Evolutionary conservation across 352 stramenopile species (phyloP).

Genomic region (Achlya hypogyna): DNA sequence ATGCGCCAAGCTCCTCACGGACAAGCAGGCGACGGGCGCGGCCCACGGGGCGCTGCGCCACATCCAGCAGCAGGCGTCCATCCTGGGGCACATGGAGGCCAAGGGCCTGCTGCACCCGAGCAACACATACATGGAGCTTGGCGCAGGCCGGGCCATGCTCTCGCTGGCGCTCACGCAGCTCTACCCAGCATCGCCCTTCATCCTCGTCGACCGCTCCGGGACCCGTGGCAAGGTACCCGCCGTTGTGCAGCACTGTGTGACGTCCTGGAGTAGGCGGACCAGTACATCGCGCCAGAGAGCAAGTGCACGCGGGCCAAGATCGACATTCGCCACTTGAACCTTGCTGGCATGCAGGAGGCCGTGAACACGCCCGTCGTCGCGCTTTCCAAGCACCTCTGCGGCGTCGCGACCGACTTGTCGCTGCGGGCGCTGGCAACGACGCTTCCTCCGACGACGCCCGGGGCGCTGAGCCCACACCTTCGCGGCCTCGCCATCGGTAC

Average conservation of each 20-base stretch:
- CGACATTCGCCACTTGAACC: slow-evolving; percentile 77
- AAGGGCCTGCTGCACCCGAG: slow-evolving; percentile 36
- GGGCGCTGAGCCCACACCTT: background rate
- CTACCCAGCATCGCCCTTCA: slow-evolving; percentile 47
- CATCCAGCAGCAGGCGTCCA: slow-evolving; percentile 77
- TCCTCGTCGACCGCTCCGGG: slow-evolving; percentile 66
- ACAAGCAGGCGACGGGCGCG: slow-evolving; percentile 47
- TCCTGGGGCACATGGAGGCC: slow-evolving; percentile 67
- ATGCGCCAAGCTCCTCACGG: slow-evolving; percentile 48
- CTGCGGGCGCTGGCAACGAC: slow-evolving; percentile 55
- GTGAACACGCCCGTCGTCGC: slow-evolving; percentile 42
- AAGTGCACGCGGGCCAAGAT: slow-evolving; percentile 62
- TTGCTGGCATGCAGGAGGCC: slow-evolving; percentile 51
- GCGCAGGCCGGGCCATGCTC: slow-evolving; percentile 65
- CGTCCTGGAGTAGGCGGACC: background rate
- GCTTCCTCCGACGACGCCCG: slow-evolving; percentile 21
- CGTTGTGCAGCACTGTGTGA: background rate
- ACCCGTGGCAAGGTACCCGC: slow-evolving; percentile 53
- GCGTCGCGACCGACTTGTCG: slow-evolving; percentile 72
- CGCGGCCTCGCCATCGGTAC: slow-evolving; percentile 7
- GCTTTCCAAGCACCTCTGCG: slow-evolving; percentile 82
- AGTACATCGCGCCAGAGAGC: slow-evolving; percentile 22
- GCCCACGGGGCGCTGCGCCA: slow-evolving; percentile 59
- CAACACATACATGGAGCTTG: slow-evolving; percentile 56
- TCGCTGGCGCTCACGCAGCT: slow-evolving; percentile 67